These are phyloP conservation scores for Candida anglica DNA, from an alignment of 805 yeast species.

Conservation along the genomic window DNA sequence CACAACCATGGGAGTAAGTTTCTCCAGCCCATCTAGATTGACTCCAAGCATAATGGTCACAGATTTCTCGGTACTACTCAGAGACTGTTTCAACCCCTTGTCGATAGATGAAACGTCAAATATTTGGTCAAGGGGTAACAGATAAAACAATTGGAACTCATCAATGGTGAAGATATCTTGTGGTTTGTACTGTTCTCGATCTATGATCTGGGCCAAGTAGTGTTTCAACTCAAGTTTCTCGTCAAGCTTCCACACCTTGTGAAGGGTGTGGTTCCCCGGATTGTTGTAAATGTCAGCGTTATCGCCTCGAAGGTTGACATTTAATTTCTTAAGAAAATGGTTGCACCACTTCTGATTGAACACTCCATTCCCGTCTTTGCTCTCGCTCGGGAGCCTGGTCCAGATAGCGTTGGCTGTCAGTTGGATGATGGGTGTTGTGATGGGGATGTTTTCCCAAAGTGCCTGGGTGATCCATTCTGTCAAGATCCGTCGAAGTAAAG, in stretches of 20 bases:
- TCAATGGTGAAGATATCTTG: constrained; percentile 56
- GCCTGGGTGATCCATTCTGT: constrained; percentile 71
- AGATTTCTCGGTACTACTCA: constrained; percentile 36
- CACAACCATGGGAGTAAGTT: constrained; percentile 55
- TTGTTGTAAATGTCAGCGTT: constrained; percentile 36
- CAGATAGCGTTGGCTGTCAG: constrained; percentile 62
- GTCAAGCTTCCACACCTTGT: constrained; percentile 59
- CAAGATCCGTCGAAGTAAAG: constrained; percentile 52
- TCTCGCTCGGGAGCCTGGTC: constrained; percentile 51
- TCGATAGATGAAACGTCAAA: constrained; percentile 43
- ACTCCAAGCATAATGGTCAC: constrained; percentile 59
- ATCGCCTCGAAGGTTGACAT: constrained; percentile 46
- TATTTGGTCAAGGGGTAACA: constrained; percentile 57
- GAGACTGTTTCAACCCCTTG: constrained; percentile 37
- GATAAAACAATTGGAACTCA: constrained; percentile 57
- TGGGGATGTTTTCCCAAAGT: constrained; percentile 63
- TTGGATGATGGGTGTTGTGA: constrained; percentile 59
- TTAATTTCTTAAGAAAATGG: constrained; percentile 44
- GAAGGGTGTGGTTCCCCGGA: constrained; percentile 22
- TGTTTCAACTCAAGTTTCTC: constrained; percentile 49
- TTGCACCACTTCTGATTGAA: constrained; percentile 62
- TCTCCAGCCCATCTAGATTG: constrained; percentile 61
- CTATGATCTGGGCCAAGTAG: constrained; percentile 31
- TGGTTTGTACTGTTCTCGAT: constrained; percentile 35
- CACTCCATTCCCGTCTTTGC: constrained; percentile 62